Evolutionary conservation across 108 stramenopile genomes (phyloP), one percentile per base, ranked within the genome.

Genomic region (Aurantiochytrium sp.): DNA sequence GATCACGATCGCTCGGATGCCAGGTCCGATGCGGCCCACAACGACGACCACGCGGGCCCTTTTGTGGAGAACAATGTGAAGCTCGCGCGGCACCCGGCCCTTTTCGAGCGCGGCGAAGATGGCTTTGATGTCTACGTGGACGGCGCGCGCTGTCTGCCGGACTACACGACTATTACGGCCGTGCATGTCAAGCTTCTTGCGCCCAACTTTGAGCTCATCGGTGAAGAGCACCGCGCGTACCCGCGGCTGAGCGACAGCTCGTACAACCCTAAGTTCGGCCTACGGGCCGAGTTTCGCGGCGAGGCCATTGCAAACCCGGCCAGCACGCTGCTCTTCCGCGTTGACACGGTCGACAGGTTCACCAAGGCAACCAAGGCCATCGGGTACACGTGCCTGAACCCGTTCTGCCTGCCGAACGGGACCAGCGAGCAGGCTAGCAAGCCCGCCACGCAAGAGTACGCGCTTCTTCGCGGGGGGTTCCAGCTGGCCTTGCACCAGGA

Each of bases 81-180:
- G 45, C 39, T 48, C 32, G 6, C 73, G 39, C n/a, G 73, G 19
- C 12, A 48, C 39, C 73, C 21, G 73, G 10, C 42, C 24, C 73
- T 48, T 17, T 81, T 81, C 24, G 73, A 48, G 39, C 73, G 85
- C 17, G 85, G 52, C 1, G 88, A 69, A 10, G 88, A 89, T 3
- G 88, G 88, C 1, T 87, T 86, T 53, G 88, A 89, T 24, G 65
- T 89, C 19, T 89, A 89, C 36, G 52, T 89, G 5, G 88, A 89
- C 24, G 86, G 55, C 10, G 85, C 85, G 4, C 86, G 86, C 4
- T 89, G 6, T 54, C 55, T 89, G 36, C 88, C 88, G 5, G 88
- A 89, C 68, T 73, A 89, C 24, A 24, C 37, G 34, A 86, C 88
- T 4, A 86, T 89, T 42, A 55, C 55, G 6, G 32, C 22, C 36